Evolutionary conservation across 2,329 filamentous ascomycete genomes (phyloP), one percentile per base, ranked within the genome.

Genomic region (Trichoderma harzianum): DNA sequence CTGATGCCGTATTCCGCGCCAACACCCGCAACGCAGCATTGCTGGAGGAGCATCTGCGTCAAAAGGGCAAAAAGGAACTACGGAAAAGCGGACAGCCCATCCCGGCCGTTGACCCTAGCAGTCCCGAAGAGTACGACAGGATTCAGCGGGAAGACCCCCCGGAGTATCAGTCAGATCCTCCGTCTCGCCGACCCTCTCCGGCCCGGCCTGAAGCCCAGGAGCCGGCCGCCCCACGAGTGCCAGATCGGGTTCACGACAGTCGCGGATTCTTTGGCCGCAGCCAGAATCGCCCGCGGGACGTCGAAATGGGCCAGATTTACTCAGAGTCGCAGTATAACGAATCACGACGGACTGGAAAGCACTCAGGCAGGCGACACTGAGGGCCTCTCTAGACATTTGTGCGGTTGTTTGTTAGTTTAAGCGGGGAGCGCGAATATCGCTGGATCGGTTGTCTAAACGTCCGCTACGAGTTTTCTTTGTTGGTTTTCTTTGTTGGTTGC

Each of bases 21-120:
- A 96, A 95, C 78, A 93, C 91, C 24, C 89, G 89, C 76, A 96
- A 95, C 76, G 90, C 92, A 6, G 86, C 91, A 43, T 80, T 93
- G 2, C 83, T 93, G 18, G 92, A 93, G 78, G 83, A 89, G 61
- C 86, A 91, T 75, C 85, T 96, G 69, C 88, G 92, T 58, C 84
- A 90, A 74, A 89, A 91, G 78, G 92, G 92, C 72, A 87, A 88
- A 76, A 87, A 87, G 74, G 86, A 86, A 61, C 78, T 90, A 12
- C 82, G 83, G 53, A 78, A 82, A 62, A 84, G 81, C 64, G 86
- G 86, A 24, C 78, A 83, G 32, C 82, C 85, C 12, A 69, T 87
- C 36, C 86, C 86, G 6, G 79, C 82, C 3, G 73, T 84, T 68
- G 86, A 89, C 74, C 86, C 86, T 16, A 88, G 85, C 76, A 84